Percentiles rank a stretch among this genome's conserved stretches.
These are phyloP conservation scores for Yamadazyma sp. DNA, from an alignment of 1,139 yeast species.

Conservation along the genomic window DNA sequence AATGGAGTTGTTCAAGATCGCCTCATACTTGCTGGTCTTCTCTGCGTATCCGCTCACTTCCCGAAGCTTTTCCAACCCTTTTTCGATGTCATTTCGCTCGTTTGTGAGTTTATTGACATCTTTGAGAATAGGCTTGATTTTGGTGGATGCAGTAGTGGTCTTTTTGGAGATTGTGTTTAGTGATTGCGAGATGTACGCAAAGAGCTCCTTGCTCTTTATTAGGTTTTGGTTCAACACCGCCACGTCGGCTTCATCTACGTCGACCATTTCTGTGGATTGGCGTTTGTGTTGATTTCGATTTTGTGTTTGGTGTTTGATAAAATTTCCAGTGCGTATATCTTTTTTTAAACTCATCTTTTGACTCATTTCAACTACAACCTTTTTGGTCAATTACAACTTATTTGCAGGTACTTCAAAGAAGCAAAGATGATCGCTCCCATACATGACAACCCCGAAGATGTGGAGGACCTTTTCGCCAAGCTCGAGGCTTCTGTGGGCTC, in stretches of 20 bases:
- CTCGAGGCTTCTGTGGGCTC: slow-evolving; percentile 19
- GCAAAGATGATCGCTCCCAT: not conserved
- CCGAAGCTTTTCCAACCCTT: slow-evolving; percentile 58
- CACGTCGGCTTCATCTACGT: slow-evolving; percentile 81
- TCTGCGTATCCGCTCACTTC: slow-evolving; percentile 68
- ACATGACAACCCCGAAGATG: not conserved
- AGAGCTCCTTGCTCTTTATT: slow-evolving; percentile 55
- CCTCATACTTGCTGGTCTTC: slow-evolving; percentile 54
- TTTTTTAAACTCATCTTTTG: not conserved
- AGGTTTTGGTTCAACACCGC: slow-evolving; percentile 79
- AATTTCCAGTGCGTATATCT: not conserved
- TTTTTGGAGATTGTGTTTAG: slow-evolving; percentile 55
- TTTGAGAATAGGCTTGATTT: slow-evolving; percentile 70
- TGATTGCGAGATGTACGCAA: slow-evolving; percentile 56
- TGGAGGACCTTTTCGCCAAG: slow-evolving; percentile 1
- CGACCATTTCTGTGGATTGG: slow-evolving; percentile 29
- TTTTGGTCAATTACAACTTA: too few species aligned
- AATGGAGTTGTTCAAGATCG: slow-evolving; percentile 37
- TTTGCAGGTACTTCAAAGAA: too few species aligned
- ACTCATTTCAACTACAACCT: not conserved
- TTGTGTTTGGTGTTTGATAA: not conserved
- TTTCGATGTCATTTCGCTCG: slow-evolving; percentile 59
- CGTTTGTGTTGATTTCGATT: not conserved
- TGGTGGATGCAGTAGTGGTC: slow-evolving; percentile 60
- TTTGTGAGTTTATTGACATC: slow-evolving; percentile 59